A percentile compares a stretch with the other conserved stretches of the same genome.
Conservation (phyloP, 768 basidiomycete genomes). For the Artomyces pyxidatus region DNA sequence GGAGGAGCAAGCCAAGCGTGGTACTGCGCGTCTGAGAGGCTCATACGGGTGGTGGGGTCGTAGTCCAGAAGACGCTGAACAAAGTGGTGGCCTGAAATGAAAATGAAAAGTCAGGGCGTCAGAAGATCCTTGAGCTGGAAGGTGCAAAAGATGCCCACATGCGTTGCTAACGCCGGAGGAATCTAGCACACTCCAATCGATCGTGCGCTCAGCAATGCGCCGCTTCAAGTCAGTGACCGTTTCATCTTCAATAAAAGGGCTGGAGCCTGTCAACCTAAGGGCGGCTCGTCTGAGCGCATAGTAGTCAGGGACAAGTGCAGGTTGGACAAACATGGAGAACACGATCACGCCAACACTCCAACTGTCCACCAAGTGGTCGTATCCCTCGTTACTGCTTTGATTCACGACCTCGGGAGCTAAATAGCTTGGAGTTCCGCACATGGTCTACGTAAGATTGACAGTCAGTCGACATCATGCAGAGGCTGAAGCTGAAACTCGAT, state of each 20-base stretch:
- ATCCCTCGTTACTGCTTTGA: constrained; percentile 55
- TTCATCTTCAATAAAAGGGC: constrained; percentile 9
- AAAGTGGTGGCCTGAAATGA: constrained; percentile 51
- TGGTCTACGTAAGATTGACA: constrained; percentile 44
- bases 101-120: constrained; percentile 1
- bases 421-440: constrained; percentile 95
- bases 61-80: constrained; percentile 54
- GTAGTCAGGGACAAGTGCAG: not conserved
- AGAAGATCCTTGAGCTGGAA: not conserved
- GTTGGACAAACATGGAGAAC: constrained; percentile 66
- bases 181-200: constrained; percentile 6
- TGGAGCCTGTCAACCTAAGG: constrained; percentile 1
- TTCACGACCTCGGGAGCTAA: constrained; percentile 88
- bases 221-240: not conserved
- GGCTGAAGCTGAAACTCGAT: not conserved
- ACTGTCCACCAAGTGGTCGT: constrained; percentile 85
- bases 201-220: constrained; percentile 11
- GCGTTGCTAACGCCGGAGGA: constrained; percentile 22
- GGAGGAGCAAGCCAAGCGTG: constrained; percentile 81
- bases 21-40: constrained; percentile 52
- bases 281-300: not conserved
- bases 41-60: constrained; percentile 63
- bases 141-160: constrained; percentile 36
- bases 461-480: constrained; percentile 2
- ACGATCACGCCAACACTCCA: constrained; percentile 97